Evolutionary conservation across 495 filamentous ascomycete genomes (phyloP).

Genomic region (Lasiosphaeria ovina): DNA sequence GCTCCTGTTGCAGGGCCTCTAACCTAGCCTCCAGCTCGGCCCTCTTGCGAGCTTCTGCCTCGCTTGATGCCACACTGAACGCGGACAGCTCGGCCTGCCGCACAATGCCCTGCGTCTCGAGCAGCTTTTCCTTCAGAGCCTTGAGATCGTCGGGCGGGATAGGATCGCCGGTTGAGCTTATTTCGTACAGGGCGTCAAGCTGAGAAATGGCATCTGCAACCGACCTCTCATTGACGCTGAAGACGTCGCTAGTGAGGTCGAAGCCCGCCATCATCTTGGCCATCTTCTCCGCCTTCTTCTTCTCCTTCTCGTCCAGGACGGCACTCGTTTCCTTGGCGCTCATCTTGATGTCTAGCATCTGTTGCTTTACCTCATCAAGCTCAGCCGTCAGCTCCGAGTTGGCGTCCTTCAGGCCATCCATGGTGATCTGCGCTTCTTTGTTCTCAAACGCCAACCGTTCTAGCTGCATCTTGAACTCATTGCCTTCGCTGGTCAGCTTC

Average conservation of each 20-base stretch:
- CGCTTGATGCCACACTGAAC: constrained; percentile 52
- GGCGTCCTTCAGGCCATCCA: constrained; percentile 95
- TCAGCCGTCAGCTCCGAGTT: constrained; percentile 89
- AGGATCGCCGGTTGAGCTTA: constrained; percentile 70
- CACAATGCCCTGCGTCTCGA: constrained; percentile 89
- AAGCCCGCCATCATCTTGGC: constrained; percentile 99
- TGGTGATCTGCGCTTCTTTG: constrained; percentile 94
- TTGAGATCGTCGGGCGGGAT: constrained; percentile 79
- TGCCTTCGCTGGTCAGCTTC: constrained; percentile 74
- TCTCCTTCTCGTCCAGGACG: constrained; percentile 91
- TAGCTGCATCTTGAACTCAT: constrained; percentile 91
- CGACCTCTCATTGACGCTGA: constrained; percentile 84
- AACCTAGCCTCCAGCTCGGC: constrained; percentile 73
- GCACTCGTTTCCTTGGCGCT: constrained; percentile 88
- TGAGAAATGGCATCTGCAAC: constrained; percentile 78
- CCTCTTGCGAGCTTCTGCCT: constrained; percentile 63
- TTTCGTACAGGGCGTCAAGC: constrained; percentile 73
- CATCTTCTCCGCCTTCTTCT: constrained; percentile 98
- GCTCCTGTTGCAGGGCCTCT: constrained; percentile 69
- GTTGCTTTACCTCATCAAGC: constrained; percentile 93
- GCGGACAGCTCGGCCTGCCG: constrained; percentile 87
- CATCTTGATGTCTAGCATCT: constrained; percentile 93
- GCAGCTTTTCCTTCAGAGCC: constrained; percentile 69
- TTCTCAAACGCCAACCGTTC: constrained; percentile 93
- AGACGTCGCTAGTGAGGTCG: constrained; percentile 83